Conservation (phyloP, 352 stramenopile genomes). For the Pythium sp. region DNA sequence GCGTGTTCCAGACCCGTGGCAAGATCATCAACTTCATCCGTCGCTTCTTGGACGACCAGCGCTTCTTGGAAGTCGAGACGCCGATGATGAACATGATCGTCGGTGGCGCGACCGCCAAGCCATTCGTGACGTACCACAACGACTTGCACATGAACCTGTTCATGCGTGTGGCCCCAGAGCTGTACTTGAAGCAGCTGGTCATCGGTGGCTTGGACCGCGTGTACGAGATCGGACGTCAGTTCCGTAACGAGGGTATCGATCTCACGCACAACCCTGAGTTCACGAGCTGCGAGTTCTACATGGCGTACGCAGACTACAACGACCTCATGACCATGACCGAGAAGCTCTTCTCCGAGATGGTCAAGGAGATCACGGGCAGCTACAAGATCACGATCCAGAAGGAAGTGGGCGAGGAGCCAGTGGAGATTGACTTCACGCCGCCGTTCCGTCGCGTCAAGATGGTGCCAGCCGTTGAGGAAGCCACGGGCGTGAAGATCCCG, state of each 20-base stretch:
- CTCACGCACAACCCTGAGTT: slow-evolving; percentile 99
- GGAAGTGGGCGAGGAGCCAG: slow-evolving; percentile 57
- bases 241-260: slow-evolving; percentile 99
- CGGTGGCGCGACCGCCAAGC: slow-evolving; percentile 95
- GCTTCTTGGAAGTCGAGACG: slow-evolving; percentile 99
- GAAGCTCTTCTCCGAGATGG: slow-evolving; percentile 90
- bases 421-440: slow-evolving; percentile 92
- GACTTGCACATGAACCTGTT: slow-evolving; percentile 96
- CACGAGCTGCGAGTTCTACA: slow-evolving; percentile 98
- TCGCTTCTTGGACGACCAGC: slow-evolving; percentile 89
- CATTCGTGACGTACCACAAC: slow-evolving; percentile 98
- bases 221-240: slow-evolving; percentile 98
- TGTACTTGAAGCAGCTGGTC: slow-evolving; percentile 97
- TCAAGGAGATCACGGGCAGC: slow-evolving; percentile 89
- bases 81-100: slow-evolving; percentile 95
- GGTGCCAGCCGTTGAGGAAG: slow-evolving; percentile 70
- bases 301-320: slow-evolving; percentile 98
- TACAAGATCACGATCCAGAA: slow-evolving; percentile 90
- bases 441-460: slow-evolving; percentile 97
- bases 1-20: slow-evolving; percentile 92
- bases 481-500: slow-evolving; percentile 65
- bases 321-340: slow-evolving; percentile 98
- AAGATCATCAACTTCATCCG: slow-evolving; percentile 95
- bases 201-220: slow-evolving; percentile 98
- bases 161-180: slow-evolving; percentile 96